Evolutionary conservation across 257 asterid genomes (phyloP).

Genomic region (Solanum chmielewskii): DNA sequence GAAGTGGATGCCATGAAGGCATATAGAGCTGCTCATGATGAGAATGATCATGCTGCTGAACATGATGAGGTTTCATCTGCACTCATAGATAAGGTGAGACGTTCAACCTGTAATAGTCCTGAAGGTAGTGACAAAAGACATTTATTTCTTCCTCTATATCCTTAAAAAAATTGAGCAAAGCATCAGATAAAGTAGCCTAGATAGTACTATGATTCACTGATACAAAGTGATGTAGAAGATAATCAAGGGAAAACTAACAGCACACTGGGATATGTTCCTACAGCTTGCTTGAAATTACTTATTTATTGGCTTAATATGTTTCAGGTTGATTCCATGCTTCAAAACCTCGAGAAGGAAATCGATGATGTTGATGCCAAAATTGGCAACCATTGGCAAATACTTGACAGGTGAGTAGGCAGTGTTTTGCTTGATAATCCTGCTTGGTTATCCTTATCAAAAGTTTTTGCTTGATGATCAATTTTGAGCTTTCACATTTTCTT

Average conservation of each 20-base stretch:
- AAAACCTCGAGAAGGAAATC: slow-evolving; percentile 90
- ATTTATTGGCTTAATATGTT: slow-evolving; percentile 10
- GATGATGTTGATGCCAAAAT: slow-evolving; percentile 93
- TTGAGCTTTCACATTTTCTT: neutral
- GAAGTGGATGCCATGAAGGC: slow-evolving; percentile 75
- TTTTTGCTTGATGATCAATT: neutral
- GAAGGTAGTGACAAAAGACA: neutral
- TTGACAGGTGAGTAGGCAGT: slow-evolving; percentile 55
- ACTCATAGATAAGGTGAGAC: slow-evolving; percentile 73
- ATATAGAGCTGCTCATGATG: slow-evolving; percentile 79
- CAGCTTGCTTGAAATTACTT: neutral
- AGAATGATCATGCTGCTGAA: slow-evolving; percentile 44
- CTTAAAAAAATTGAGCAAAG: neutral
- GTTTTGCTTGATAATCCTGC: neutral
- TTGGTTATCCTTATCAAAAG: neutral
- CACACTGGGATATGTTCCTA: neutral
- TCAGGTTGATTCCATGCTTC: slow-evolving; percentile 96
- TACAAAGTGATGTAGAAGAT: neutral
- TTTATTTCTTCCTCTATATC: neutral
- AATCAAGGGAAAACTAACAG: neutral
- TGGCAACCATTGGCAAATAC: slow-evolving; percentile 86
- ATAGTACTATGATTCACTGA: neutral
- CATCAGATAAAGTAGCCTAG: neutral
- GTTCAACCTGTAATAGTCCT: neutral
- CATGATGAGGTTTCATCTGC: slow-evolving; percentile 77